Base-by-base conservation (phyloP, 75 land plant genomes). In the Pinus albicaulis region DNA sequence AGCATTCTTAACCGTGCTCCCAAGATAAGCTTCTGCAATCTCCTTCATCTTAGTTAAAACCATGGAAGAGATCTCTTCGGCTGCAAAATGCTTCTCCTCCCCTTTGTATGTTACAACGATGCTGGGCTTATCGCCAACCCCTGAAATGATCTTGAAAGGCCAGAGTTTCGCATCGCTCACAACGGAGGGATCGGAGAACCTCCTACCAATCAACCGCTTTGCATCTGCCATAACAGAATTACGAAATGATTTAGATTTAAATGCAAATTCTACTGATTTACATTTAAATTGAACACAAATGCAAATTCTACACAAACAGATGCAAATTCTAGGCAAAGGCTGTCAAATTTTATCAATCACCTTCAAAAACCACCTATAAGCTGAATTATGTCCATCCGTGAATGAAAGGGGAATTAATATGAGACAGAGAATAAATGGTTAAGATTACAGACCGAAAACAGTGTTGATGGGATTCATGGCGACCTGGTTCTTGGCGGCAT, bases 61-160 rank as follows among this genome's bases (percentile, higher is more conserved):
- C 83, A 82, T 82, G 15, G 82, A 82, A 34, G 83, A 82, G 36
- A 82, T 73, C 25, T 82, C 83, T 53, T 82, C 82, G 15, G 82
- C 82, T 17, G 83, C 70, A 31, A 80, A 80, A 17, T 48, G 66
- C 70, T 82, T 82, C 82, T 72, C 75, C 78, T 81, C 83, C 1
- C 83, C 83, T 44, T 81, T 81, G 65, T 81, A 80, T 10, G 25
- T 72, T 48, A 81, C 83, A n/a, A 38, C 41, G 28, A 81, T 81
- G 77, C 72, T 79, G 59, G 83, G 83, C 76, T 81, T 81, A n/a
- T 81, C 82, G 53, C 83, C 83, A 14, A 76, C 84, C 56, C 83
- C 83, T 8, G 83, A 55, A 22, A 72, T 71, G n/a, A 81, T 76
- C 82, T 81, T 81, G 83, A 81, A 81, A 17, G 83, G 83, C 83